Conservation (phyloP, 441 rosid genomes). For the Biscutella laevigata region DNA sequence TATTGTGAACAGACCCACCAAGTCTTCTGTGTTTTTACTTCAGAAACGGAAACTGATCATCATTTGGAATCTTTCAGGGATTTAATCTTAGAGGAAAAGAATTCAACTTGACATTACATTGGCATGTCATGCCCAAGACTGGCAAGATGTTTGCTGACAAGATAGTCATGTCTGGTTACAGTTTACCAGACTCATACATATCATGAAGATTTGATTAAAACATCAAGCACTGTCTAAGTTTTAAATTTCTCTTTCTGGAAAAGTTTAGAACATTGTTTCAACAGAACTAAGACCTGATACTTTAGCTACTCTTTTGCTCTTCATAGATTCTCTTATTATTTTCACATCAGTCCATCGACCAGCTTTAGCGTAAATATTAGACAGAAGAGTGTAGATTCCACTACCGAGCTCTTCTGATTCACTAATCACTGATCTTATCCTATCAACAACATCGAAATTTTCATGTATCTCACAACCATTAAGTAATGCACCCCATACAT, state of each 20-base stretch:
- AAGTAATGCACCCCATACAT: constrained; percentile 28
- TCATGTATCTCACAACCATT: constrained; percentile 31
- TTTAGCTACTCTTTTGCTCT: constrained; percentile 22
- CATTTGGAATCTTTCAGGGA: constrained; percentile 41
- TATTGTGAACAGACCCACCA: constrained; percentile 6
- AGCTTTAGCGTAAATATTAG: constrained; percentile 32
- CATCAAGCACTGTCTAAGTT: constrained; percentile 3
- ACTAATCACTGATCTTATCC: constrained; percentile 11
- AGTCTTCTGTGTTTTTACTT: background rate
- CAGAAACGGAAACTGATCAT: constrained; percentile 7
- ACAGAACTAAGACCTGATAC: constrained; percentile 23
- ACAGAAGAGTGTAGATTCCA: constrained; percentile 28
- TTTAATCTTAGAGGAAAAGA: constrained; percentile 79
- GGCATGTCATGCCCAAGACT: constrained; percentile 98
- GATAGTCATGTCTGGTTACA: constrained; percentile 72
- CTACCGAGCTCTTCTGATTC: constrained; percentile 26
- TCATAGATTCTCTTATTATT: constrained; percentile 27
- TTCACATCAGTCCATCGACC: constrained; percentile 29
- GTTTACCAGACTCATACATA: constrained; percentile 72
- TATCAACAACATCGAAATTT: constrained; percentile 19
- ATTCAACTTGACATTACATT: constrained; percentile 88
- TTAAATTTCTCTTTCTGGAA: constrained; percentile 4
- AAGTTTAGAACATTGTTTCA: constrained; percentile 14
- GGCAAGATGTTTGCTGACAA: constrained; percentile 91
- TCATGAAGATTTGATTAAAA: constrained; percentile 23